Percentiles rank a stretch among this genome's conserved stretches.
Conservation (phyloP, 345 rosid species). For the Salix suchowensis region DNA sequence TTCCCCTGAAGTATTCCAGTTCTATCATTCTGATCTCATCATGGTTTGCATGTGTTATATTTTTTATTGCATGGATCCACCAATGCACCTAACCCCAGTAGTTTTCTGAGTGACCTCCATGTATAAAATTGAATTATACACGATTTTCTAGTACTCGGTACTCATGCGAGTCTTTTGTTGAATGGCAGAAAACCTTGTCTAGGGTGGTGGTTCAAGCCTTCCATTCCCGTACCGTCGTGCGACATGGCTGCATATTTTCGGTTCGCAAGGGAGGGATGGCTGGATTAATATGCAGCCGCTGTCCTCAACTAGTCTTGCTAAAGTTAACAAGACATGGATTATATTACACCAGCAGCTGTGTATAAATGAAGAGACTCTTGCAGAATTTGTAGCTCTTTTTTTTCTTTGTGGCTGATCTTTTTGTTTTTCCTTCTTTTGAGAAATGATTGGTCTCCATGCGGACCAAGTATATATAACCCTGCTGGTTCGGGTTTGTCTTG, state of each 20-base stretch:
- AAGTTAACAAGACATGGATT: background rate
- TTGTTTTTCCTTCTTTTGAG: background rate
- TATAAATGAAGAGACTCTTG: background rate
- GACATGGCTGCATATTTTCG: background rate
- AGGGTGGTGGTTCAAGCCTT: background rate
- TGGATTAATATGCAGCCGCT: background rate
- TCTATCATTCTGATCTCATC: no score
- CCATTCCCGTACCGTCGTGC: background rate
- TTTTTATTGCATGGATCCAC: no score
- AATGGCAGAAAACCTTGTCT: background rate
- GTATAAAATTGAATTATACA: no score
- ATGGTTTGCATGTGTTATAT: no score
- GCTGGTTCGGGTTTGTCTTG: no score
- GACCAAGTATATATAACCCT: no score
- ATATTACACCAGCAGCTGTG: background rate
- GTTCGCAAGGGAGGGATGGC: background rate
- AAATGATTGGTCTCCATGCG: no score
- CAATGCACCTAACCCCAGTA: no score
- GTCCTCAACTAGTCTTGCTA: background rate
- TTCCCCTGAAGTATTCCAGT: no score
- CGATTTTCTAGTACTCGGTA: background rate
- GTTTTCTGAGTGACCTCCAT: no score
- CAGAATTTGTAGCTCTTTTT: background rate
- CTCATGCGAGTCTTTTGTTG: background rate
- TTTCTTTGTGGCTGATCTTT: no score